Percentiles rank a stretch among this genome's conserved stretches.
Conservation (phyloP, 108 stramenopile genomes). For the Cyclotella cryptica region DNA sequence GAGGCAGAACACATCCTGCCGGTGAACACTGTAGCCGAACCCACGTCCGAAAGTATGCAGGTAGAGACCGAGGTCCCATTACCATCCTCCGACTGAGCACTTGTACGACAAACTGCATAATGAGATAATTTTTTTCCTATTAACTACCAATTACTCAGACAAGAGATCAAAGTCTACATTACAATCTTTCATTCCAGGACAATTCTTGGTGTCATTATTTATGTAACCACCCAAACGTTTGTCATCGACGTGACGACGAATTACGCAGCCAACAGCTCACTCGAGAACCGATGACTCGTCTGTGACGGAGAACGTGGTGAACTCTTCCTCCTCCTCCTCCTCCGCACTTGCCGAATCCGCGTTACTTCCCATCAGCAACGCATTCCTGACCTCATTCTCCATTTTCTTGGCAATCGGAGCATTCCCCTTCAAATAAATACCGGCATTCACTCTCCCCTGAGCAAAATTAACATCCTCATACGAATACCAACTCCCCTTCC, state of each 20-base stretch:
- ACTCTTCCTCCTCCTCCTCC: background rate
- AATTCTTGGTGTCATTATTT: no score
- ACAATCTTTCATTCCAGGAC: no score
- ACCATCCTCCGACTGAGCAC: background rate
- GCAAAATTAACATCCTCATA: constrained; percentile 80
- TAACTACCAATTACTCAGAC: no score
- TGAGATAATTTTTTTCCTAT: no score
- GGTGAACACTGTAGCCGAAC: background rate
- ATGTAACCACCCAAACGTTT: no score
- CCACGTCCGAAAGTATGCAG: constrained; percentile 4
- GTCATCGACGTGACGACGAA: no score
- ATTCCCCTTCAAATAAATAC: constrained; percentile 70
- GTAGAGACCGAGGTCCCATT: background rate
- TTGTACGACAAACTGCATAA: background rate
- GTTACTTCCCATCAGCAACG: constrained; percentile 42
- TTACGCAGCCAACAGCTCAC: background rate
- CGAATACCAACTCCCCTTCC: constrained; percentile 89
- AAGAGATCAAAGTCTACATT: no score
- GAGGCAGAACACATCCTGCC: background rate
- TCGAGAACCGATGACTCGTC: constrained; percentile 23
- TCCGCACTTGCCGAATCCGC: constrained; percentile 20
- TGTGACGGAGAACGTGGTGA: background rate
- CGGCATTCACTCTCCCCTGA: constrained; percentile 81
- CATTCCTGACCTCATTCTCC: constrained; percentile 68
- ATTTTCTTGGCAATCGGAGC: constrained; percentile 54